Conservation (phyloP, 2,329 filamentous ascomycete genomes). For the Ceratocystis variospora region DNA sequence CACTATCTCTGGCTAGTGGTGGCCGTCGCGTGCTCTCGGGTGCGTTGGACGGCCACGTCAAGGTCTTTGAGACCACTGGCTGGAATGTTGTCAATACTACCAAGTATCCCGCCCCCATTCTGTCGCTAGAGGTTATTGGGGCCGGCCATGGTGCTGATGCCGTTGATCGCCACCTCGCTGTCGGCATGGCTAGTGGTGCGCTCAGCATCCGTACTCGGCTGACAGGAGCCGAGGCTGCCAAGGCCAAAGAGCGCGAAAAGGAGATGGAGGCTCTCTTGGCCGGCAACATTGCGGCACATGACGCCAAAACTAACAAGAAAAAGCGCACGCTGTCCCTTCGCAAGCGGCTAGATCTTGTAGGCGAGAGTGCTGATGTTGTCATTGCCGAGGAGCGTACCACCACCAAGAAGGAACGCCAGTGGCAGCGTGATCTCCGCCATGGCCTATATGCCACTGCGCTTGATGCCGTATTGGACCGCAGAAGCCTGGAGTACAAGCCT, state of each 20-base stretch:
- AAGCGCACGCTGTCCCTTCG: constrained; percentile 40
- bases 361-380: constrained; percentile 75
- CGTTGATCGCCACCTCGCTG: constrained; percentile 83
- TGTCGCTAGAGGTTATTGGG: constrained; percentile 63
- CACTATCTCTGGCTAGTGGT: constrained; percentile 66
- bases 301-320: constrained; percentile 55
- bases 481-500: constrained; percentile 39
- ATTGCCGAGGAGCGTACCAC: constrained; percentile 52
- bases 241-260: constrained; percentile 62
- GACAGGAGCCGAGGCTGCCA: constrained; percentile 64
- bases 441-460: constrained; percentile 65
- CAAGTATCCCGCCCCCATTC: constrained; percentile 85
- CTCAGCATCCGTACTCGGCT: constrained; percentile 81
- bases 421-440: constrained; percentile 71
- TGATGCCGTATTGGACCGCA: constrained; percentile 56
- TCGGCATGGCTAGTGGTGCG: constrained; percentile 90
- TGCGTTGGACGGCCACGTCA: constrained; percentile 88
- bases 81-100: constrained; percentile 95
- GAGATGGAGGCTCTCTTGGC: constrained; percentile 73
- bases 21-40: constrained; percentile 73
- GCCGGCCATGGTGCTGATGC: constrained; percentile 29
- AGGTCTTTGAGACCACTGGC: constrained; percentile 82
- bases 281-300: constrained; percentile 65
- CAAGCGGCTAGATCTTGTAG: constrained; percentile 59
- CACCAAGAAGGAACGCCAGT: constrained; percentile 50